phyloP scores from a whole-genome alignment of 2,329 filamentous ascomycete genomes.

The Grosmannia penicillata region DNA sequence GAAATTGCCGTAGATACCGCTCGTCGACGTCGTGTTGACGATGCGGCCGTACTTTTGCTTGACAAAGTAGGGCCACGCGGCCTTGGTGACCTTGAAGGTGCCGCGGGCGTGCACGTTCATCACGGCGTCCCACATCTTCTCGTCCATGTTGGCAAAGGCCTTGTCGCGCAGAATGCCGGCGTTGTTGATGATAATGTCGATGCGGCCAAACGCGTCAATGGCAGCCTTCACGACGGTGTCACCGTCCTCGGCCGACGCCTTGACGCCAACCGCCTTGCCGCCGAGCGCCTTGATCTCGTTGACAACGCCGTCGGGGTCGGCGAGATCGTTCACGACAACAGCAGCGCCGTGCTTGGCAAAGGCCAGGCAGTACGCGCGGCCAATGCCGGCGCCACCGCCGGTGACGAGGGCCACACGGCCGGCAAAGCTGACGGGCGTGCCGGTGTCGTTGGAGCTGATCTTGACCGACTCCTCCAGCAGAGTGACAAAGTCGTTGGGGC shows the following conservation, averaged over 20 bases:
- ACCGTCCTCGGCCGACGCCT: slow-evolving; percentile 85
- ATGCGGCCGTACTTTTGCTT: slow-evolving; percentile 98
- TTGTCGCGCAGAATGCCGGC: slow-evolving; percentile 96
- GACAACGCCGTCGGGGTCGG: slow-evolving; percentile 79
- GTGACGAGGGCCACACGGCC: slow-evolving; percentile 80
- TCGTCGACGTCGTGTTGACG: slow-evolving; percentile 92
- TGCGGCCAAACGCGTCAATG: slow-evolving; percentile 82
- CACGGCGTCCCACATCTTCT: slow-evolving; percentile 83
- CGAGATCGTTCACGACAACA: slow-evolving; percentile 91
- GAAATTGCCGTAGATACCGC: slow-evolving; percentile 97
- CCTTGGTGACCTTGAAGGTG: slow-evolving; percentile 94
- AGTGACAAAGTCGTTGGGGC: slow-evolving; percentile 75
- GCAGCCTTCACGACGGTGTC: slow-evolving; percentile 83
- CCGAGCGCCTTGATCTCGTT: slow-evolving; percentile 83
- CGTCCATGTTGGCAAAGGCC: slow-evolving; percentile 95
- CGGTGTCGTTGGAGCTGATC: slow-evolving; percentile 55
- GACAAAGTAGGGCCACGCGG: slow-evolving; percentile 92
- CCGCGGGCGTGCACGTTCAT: slow-evolving; percentile 84
- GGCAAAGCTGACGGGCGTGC: slow-evolving; percentile 64
- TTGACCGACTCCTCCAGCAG: slow-evolving; percentile 75
- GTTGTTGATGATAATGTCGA: slow-evolving; percentile 96
- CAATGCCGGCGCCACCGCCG: slow-evolving; percentile 78
- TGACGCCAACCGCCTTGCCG: slow-evolving; percentile 82
- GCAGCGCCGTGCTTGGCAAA: slow-evolving; percentile 70
- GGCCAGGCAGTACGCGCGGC: slow-evolving; percentile 75